Evolutionary conservation across 805 yeast species (phyloP).

Genomic region (Saitoella complicata): DNA sequence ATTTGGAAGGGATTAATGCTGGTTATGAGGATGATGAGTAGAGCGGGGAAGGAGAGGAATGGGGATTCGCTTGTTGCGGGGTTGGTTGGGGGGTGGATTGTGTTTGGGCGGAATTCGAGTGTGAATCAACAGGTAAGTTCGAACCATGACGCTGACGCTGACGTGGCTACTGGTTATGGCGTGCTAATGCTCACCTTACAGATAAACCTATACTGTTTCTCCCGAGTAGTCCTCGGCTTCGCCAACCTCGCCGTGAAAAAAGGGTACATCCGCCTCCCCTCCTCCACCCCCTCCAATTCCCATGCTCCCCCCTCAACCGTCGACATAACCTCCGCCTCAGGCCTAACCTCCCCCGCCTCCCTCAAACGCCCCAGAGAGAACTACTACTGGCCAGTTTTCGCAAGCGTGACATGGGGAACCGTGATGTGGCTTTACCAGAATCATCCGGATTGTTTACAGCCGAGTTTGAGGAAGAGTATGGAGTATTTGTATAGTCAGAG

Average conservation of each 20-base stretch:
- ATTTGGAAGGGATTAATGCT: slow-evolving; percentile 30
- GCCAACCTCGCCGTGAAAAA: slow-evolving; percentile 32
- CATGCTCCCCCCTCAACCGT: slow-evolving; percentile 9
- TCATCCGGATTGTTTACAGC: slow-evolving; percentile 47
- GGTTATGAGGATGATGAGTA: slow-evolving; percentile 11
- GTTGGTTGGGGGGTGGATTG: slow-evolving; percentile 24
- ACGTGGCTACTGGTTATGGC: slow-evolving; percentile 6
- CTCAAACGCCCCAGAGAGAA: slow-evolving; percentile 18
- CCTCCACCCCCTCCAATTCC: slow-evolving; percentile 4
- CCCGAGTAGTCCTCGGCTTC: slow-evolving; percentile 47
- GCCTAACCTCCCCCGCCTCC: slow-evolving; percentile 1
- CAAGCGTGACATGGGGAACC: slow-evolving; percentile 53
- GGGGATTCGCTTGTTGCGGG: slow-evolving; percentile 23
- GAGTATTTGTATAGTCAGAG: slow-evolving; percentile 53
- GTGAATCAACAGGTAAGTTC: slow-evolving; percentile 16
- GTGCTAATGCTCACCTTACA: slow-evolving; percentile 38
- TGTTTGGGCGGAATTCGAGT: slow-evolving; percentile 27
- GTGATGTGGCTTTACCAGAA: slow-evolving; percentile 55
- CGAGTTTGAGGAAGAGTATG: slow-evolving; percentile 50
- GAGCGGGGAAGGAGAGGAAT: slow-evolving; percentile 13
- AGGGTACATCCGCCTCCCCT: slow-evolving; percentile 3
- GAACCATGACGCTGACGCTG: too few species aligned
- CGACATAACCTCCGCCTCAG: neutral
- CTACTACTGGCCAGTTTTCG: slow-evolving; percentile 37
- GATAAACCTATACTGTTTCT: slow-evolving; percentile 55